Base-by-base conservation (phyloP, 148 eudicot genomes). In the Cornus florida region DNA sequence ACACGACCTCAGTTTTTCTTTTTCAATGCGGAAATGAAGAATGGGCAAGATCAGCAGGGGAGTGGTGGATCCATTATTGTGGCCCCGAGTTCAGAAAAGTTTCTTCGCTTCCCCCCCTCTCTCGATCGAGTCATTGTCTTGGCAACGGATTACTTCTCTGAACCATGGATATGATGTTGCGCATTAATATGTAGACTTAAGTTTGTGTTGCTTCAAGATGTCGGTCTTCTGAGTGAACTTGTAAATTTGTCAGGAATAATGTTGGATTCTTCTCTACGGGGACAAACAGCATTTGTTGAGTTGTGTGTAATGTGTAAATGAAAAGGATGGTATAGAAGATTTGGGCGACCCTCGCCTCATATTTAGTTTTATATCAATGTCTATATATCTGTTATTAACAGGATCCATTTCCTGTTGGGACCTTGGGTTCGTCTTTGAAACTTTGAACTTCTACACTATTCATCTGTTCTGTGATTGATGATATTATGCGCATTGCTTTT, bases 211-310 rank as follows among this genome's bases (percentile, higher is more conserved):
- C 6, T 71, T 41, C 19, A 38, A 33, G 9, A 8, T n/a, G 10
- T 48, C 48, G 3, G 73, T 31, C 13, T 71, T 20, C 23, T 70
- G 48, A 70, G 72, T 5, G 48, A 33, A 70, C 48, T 35, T 70
- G 48, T 70, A 70, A 68, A 68, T 10, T 68, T 70, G 72, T 71
- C 53, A 7, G 5, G 31, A 71, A 43, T 71, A 71, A 39, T 71
- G 24, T 9, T 71, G 32, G 16, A 39, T 71, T 71, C 73, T 71
- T 71, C 7, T n/a, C 3, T 17, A n/a, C 14, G 2, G 73, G 23
- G 31, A 41, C 10, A 71, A 16, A 35, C 11, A 14, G 39, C 46
- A 33, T 69, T 33, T 33, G 66, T 35, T 35, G 6, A 38, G 39
- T 33, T 32, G 9, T 12, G 71, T 68, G 71, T 68, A 68, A 32